phyloP scores from a whole-genome alignment of 2,329 filamentous ascomycete genomes.

The Capronia coronata region DNA sequence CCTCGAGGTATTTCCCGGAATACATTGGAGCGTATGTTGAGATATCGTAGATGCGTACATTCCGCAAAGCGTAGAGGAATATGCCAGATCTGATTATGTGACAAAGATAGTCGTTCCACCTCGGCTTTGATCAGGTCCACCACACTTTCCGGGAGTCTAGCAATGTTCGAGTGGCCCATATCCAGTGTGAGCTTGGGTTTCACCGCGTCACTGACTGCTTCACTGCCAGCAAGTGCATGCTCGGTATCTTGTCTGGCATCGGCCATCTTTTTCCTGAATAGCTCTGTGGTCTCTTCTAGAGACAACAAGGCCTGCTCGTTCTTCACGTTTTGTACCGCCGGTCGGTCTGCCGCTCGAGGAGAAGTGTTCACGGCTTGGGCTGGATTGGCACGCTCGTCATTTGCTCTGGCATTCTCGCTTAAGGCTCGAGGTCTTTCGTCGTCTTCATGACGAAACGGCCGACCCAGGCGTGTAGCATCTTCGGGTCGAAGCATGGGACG shows the following conservation, averaged over 20 bases:
- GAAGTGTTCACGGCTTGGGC: slow-evolving; percentile 11
- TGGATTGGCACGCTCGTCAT: slow-evolving; percentile 13
- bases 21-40: slow-evolving; percentile 46
- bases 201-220: slow-evolving; percentile 42
- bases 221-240: slow-evolving; percentile 42
- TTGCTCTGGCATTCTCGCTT: slow-evolving; percentile 18
- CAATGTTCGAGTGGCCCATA: slow-evolving; percentile 45
- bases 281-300: slow-evolving; percentile 42
- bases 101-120: slow-evolving; percentile 48
- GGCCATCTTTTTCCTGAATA: slow-evolving; percentile 42
- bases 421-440: slow-evolving; percentile 18
- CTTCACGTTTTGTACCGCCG: slow-evolving; percentile 1
- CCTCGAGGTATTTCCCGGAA: slow-evolving; percentile 57
- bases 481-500: slow-evolving; percentile 19
- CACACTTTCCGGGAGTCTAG: slow-evolving; percentile 44
- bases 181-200: slow-evolving; percentile 48
- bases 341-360: slow-evolving; percentile 6
- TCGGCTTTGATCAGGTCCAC: slow-evolving; percentile 49
- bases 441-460: slow-evolving; percentile 21
- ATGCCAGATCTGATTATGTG: slow-evolving; percentile 47
- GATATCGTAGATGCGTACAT: slow-evolving; percentile 45
- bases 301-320: slow-evolving; percentile 29
- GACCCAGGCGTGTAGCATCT: slow-evolving; percentile 20
- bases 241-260: slow-evolving; percentile 44
- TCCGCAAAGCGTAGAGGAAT: slow-evolving; percentile 45